Base-by-base conservation (phyloP, 2,329 filamentous ascomycete genomes). In the Alternaria triticina region DNA sequence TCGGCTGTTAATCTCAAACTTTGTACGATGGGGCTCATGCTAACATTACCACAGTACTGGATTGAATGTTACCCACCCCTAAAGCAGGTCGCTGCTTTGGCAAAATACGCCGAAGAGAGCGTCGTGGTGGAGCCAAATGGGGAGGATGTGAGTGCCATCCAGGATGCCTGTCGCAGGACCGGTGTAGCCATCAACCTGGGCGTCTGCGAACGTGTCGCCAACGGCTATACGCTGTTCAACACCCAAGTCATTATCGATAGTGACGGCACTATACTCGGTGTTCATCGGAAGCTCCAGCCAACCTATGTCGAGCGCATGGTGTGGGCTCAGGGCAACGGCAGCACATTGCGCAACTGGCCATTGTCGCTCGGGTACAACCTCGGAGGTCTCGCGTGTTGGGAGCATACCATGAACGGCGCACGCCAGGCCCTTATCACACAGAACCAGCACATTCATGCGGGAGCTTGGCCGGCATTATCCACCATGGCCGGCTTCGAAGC, bases 401-500 rank as follows among this genome's bases (percentile, higher is more conserved):
- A 80, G 61, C 73, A 80, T 50, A 80, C 77, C 4, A 78, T 79
- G 77, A 80, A 79, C 23, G 77, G 76, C 27, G 76, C 77, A 22
- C 72, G 77, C n/a, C 77, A 80, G 60, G 77, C 78, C 3, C 63
- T 80, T 28, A 68, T 79, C 15, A 68, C 62, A 47, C 73, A 78
- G 45, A 74, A 76, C 17, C 74, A 80, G 52, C 75, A 79, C 33
- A 77, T 82, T 75, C 73, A 77, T 59, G 73, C 75, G 3, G 75
- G 75, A 36, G 74, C 59, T 70, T 85, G 78, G 75, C 80, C 59
- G 73, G 84, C 58, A 63, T 64, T 76, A n/a, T 74, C 73, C 0
- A 76, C 72, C 8, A 75, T 78, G 76, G 67, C 69, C 0, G 81
- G 82, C 0, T 83, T 83, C 46, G 81, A 83, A 60, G 69, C 64